Base-by-base conservation (phyloP, 139 green algal species). In the Picochlorum sp. region DNA sequence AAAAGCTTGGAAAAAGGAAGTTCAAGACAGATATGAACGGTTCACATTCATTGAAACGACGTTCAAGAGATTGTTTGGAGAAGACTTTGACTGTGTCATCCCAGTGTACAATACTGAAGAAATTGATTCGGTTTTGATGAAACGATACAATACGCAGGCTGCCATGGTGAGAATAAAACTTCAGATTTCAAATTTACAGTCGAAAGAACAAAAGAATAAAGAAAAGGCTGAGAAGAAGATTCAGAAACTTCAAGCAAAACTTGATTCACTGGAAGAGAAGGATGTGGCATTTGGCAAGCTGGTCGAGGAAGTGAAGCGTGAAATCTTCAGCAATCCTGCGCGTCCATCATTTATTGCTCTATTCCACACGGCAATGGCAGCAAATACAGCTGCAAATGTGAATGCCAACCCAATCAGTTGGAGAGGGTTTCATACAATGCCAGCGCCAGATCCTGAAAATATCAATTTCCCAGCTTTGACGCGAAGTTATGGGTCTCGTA, bases 51-150 rank as follows among this genome's bases (percentile, higher is more conserved):
- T 66, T 38, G 60, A 45, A 7, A 15, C 0, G 21, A 66, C 60
- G 10, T 66, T 66, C 0, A n/a, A 57, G 11, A 20, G n/a, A 31
- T 57, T 88, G 6, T 88, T 85, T 71, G 74, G 74, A 1, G 57
- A 77, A 4, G 77, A 85, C 23, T 88, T 88, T 73, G 81, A 84
- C 34, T 61, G 75, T 37, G 71, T 74, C 6, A 63, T 85, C 14
- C 77, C 79, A 18, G 62, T 85, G 26, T 62, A 66, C 31, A 54
- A 70, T 6, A 62, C 70, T 26, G 62, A 77, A 41, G 11, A 38
- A 20, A 26, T 72, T 15, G 62, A 74, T 55, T 26, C 14, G 3
- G 34, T 41, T 41, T 41, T 54, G 11, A 54, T 54, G 61, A 28
- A 63, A 23, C 31, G 13, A 37, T 9, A 55, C 30, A 30, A 73